Evolutionary conservation across 2,329 filamentous ascomycete genomes (phyloP), one percentile per base, ranked within the genome.

Genomic region (Leptographium radiaticola): DNA sequence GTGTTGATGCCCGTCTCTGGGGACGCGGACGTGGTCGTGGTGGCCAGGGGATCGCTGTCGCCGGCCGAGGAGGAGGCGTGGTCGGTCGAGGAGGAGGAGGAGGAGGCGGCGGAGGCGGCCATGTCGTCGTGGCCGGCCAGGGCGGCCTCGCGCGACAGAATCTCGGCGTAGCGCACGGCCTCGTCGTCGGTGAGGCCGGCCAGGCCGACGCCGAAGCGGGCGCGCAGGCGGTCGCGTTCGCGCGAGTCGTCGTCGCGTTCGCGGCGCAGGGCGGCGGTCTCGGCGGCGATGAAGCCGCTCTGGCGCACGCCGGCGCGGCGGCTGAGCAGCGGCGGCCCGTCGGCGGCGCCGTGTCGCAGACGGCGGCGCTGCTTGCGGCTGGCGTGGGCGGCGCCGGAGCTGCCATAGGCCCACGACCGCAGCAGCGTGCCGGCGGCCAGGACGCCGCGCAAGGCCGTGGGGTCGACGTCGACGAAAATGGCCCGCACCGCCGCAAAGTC

Each of bases 341-440:
- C 75, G 7, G 74, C 64, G 55, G 80, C 83, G 1, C 81, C 79
- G 55, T 88, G 83, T 40, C 88, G 84, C 15, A 84, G 70, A 10
- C 82, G 83, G n/a, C 89, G 85, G 68, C 93, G 83, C 16, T 89
- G 85, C 68, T 94, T 95, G 58, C 80, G 86, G 54, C 82, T 83
- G 51, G 84, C 79, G 34, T 36, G 34, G 56, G 84, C 81, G 57
- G 89, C 83, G 38, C 53, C 49, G 0, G 84, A 84, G 11, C 89
- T 91, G 66, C 87, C 94, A 65, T 94, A 97, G 4, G 87, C 84
- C 93, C 93, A 98, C 66, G 89, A 97, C 13, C 89, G 86, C 18
- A 98, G 71, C 62, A 91, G 86, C 0, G 86, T 87, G 12, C 93
- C 93, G 51, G 95, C 81, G 1, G 90, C 86, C 1, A 96, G 83